phyloP scores from a whole-genome alignment of 768 basidiomycete genomes.

The Auricularia auricula-judae region DNA sequence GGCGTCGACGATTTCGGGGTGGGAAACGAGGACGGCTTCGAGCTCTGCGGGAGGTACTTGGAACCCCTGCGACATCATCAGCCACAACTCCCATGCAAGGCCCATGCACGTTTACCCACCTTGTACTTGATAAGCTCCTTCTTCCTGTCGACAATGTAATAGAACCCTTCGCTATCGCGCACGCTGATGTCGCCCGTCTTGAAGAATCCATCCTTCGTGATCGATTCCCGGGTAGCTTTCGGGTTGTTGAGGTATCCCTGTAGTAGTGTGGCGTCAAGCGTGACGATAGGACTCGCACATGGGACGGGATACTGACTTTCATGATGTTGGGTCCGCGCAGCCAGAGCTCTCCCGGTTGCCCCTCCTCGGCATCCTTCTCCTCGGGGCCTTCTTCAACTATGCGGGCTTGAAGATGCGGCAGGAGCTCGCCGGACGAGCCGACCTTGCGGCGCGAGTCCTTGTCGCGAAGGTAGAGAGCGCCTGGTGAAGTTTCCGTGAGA shows the following conservation, averaged over 20 bases:
- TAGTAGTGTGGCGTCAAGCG: too few relatives aligned
- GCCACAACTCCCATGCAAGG: too few relatives aligned
- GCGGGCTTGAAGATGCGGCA: slow-evolving; percentile 68
- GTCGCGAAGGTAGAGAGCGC: slow-evolving; percentile 43
- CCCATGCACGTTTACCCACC: slow-evolving; percentile 13
- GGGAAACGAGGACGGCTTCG: slow-evolving; percentile 62
- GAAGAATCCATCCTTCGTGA: slow-evolving; percentile 72
- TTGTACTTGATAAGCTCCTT: slow-evolving; percentile 60
- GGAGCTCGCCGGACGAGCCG: slow-evolving; percentile 50
- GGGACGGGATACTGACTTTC: slow-evolving; percentile 38
- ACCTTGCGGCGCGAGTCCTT: slow-evolving; percentile 36
- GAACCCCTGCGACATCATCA: slow-evolving; percentile 35
- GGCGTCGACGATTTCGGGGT: slow-evolving; percentile 66
- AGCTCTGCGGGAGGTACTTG: slow-evolving; percentile 80
- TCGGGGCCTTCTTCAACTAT: slow-evolving; percentile 52
- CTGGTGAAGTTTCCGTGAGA: slow-evolving; percentile 75
- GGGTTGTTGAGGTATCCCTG: slow-evolving; percentile 67
- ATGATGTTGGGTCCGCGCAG: slow-evolving; percentile 66
- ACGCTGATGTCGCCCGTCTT: slow-evolving; percentile 79
- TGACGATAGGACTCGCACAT: background rate
- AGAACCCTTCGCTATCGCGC: slow-evolving; percentile 59
- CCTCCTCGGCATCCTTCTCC: slow-evolving; percentile 35
- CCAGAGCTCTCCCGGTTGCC: slow-evolving; percentile 73
- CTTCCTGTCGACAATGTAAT: slow-evolving; percentile 62
- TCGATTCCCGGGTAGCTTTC: slow-evolving; percentile 53